These are phyloP conservation scores for Cephalotrichum gorgonifer DNA, from an alignment of 2,329 filamentous ascomycete genomes.

Conservation along the genomic window DNA sequence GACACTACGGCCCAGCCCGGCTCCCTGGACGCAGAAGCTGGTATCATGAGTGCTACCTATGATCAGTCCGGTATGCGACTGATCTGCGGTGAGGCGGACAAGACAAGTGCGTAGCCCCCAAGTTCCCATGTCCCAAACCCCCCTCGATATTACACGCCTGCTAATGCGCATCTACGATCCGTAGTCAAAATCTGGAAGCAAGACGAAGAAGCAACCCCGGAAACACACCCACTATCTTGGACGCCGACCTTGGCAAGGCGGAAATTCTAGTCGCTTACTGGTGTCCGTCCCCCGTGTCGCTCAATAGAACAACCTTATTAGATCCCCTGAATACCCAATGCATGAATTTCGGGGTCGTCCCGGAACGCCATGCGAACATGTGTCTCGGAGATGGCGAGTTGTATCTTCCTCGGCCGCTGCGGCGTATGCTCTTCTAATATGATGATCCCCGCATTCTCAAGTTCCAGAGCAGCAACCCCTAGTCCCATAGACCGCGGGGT, in stretches of 20 bases:
- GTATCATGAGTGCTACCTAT: conserved; percentile 89
- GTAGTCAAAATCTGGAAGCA: conserved; percentile 91
- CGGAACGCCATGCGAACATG: conserved; percentile 81
- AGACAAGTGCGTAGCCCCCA: conserved; percentile 57
- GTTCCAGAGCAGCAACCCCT: conserved; percentile 53
- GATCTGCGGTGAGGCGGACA: conserved; percentile 92
- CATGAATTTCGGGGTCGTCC: conserved; percentile 79
- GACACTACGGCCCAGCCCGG: conserved; percentile 92
- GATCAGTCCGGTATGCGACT: conserved; percentile 80
- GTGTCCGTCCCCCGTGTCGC: conserved; percentile 2
- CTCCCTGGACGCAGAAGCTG: conserved; percentile 85
- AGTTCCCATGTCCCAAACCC: too few species aligned
- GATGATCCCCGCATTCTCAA: conserved; percentile 80
- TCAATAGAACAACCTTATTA: background rate
- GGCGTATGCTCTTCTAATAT: conserved; percentile 71
- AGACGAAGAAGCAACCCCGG: conserved; percentile 81
- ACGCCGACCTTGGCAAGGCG: conserved; percentile 68
- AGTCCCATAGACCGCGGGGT: background rate
- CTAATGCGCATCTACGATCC: background rate
- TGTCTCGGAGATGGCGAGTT: conserved; percentile 79
- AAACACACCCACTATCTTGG: conserved; percentile 89
- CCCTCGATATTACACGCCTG: background rate
- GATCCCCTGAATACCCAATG: conserved; percentile 49
- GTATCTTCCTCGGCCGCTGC: conserved; percentile 78
- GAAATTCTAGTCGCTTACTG: conserved; percentile 50